Evolutionary conservation across 805 yeast genomes (phyloP).

Genomic region (Kuraishia molischiana): DNA sequence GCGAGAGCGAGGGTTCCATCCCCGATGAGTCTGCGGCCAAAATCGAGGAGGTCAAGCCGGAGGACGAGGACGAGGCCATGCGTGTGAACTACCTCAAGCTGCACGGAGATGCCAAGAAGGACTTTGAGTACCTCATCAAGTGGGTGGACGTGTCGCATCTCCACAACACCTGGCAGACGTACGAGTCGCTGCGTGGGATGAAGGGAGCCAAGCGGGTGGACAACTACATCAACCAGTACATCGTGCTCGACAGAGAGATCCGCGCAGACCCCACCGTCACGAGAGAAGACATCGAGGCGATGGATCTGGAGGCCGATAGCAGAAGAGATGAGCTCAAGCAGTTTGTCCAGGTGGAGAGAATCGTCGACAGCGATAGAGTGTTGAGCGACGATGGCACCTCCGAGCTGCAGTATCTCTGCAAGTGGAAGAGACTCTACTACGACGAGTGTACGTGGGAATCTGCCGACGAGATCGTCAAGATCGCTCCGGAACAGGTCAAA

Average conservation of each 20-base stretch:
- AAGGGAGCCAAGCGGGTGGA: conserved; percentile 84
- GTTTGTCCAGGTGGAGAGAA: conserved; percentile 79
- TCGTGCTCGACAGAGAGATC: conserved; percentile 65
- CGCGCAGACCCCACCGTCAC: conserved; percentile 76
- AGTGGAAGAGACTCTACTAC: conserved; percentile 89
- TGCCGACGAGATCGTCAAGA: conserved; percentile 75
- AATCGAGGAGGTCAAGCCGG: conserved; percentile 6
- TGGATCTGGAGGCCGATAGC: conserved; percentile 87
- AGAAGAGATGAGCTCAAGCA: conserved; percentile 76
- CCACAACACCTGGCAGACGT: conserved; percentile 92
- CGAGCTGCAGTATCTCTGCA: conserved; percentile 72
- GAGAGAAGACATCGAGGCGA: conserved; percentile 83
- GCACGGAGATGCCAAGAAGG: conserved; percentile 40
- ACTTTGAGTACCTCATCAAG: conserved; percentile 57
- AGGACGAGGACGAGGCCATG: conserved; percentile 10
- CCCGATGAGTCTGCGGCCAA: conserved; percentile 20
- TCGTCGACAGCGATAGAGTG: conserved; percentile 75
- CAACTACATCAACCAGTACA: conserved; percentile 75
- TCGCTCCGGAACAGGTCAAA: conserved; percentile 78
- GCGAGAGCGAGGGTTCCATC: conserved; percentile 12
- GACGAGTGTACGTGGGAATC: conserved; percentile 97
- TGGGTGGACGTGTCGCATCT: conserved; percentile 86
- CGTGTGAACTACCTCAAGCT: conserved; percentile 10
- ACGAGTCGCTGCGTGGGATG: conserved; percentile 35
- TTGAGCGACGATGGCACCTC: conserved; percentile 51